Conservation (phyloP, 164 flowering plant species). For the Piper betle region DNA sequence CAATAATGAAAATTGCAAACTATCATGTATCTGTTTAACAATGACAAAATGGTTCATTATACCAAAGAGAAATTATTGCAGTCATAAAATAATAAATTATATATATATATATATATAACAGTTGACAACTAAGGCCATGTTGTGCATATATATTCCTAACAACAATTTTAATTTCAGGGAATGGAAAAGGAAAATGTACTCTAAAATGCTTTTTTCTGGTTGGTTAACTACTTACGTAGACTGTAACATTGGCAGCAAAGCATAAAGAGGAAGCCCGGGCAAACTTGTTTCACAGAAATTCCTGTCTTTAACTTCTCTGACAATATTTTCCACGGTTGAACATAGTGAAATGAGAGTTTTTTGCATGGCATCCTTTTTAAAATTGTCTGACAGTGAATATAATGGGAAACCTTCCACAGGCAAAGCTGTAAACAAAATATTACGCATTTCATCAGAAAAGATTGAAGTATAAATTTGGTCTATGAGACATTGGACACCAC, state of each 20-base stretch:
- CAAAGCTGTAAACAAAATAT: slow-evolving; percentile 33
- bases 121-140: not conserved
- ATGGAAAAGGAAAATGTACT: not conserved
- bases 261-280: slow-evolving; percentile 43
- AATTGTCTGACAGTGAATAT: slow-evolving; percentile 40
- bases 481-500: slow-evolving; percentile 25
- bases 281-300: slow-evolving; percentile 11
- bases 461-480: slow-evolving; percentile 37
- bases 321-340: slow-evolving; percentile 38
- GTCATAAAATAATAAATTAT: too few species aligned
- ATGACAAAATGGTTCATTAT: too few species aligned
- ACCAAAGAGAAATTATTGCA: too few species aligned
- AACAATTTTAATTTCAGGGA: not conserved
- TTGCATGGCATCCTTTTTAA: slow-evolving; percentile 31
- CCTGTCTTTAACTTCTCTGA: slow-evolving; percentile 11
- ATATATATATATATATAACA: too few species aligned
- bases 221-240: slow-evolving; percentile 45
- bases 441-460: slow-evolving; percentile 21
- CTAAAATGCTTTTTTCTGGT: not conserved
- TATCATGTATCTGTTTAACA: not conserved
- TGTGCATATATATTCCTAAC: not conserved
- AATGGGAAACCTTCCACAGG: slow-evolving; percentile 80
- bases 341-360: slow-evolving; percentile 35
- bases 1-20: not conserved
- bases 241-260: slow-evolving; percentile 46